Conservation (phyloP, 768 basidiomycete species). For the Auriculariales sp. region DNA sequence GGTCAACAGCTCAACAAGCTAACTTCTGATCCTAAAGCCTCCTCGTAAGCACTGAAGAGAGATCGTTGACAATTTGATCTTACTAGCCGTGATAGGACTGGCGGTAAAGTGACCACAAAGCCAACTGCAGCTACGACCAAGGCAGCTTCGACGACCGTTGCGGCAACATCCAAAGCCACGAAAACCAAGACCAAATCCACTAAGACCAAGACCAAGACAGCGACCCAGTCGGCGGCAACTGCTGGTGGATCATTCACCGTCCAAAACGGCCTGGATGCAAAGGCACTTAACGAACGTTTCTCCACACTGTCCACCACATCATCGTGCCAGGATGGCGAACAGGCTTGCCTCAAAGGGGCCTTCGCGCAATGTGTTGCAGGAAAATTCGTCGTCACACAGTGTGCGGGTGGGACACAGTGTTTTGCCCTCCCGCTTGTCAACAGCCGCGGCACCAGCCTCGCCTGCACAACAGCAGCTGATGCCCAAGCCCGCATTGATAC, state of each 20-base stretch:
- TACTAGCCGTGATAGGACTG: neutral
- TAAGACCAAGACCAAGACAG: neutral
- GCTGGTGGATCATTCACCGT: slow-evolving; percentile 16
- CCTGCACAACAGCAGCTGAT: slow-evolving; percentile 38
- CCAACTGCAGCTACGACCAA: neutral
- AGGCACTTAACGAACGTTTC: slow-evolving; percentile 26
- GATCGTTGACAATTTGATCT: no score
- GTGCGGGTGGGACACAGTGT: slow-evolving; percentile 20
- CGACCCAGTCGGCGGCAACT: neutral
- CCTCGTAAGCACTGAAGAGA: no score
- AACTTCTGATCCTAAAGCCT: no score
- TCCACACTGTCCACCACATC: slow-evolving; percentile 9
- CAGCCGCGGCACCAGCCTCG: slow-evolving; percentile 25
- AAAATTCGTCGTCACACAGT: slow-evolving; percentile 26
- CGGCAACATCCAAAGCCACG: neutral
- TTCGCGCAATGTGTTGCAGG: slow-evolving; percentile 42
- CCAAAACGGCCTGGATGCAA: slow-evolving; percentile 35
- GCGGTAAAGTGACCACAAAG: neutral
- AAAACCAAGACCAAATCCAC: neutral
- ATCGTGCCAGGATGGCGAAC: slow-evolving; percentile 17
- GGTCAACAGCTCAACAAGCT: slow-evolving; percentile 28
- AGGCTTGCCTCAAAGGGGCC: slow-evolving; percentile 28
- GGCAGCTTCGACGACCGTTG: neutral
- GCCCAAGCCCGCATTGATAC: slow-evolving; percentile 29
- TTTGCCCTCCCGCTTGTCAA: slow-evolving; percentile 29